phyloP scores from a whole-genome alignment of 2,329 filamentous ascomycete species.

The Talaromyces pinophilus region DNA sequence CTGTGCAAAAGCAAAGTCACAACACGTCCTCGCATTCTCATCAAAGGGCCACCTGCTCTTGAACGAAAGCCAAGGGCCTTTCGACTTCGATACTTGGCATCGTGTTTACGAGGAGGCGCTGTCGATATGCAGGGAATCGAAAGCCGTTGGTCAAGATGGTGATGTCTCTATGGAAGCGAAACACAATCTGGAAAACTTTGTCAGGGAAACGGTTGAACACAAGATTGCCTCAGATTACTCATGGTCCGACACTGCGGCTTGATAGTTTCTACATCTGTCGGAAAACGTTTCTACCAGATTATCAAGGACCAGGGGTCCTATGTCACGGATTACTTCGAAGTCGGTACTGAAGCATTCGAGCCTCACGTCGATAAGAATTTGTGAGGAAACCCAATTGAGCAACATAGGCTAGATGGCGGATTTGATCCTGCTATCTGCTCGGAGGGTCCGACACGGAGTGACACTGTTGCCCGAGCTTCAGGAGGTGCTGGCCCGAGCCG shows the following conservation, averaged over 20 bases:
- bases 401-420: not conserved
- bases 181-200: slow-evolving; percentile 58
- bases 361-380: not conserved
- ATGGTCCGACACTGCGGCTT: slow-evolving; percentile 42
- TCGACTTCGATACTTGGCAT: slow-evolving; percentile 75
- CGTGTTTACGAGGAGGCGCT: slow-evolving; percentile 65
- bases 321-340: slow-evolving; percentile 1
- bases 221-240: slow-evolving; percentile 50
- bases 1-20: slow-evolving; percentile 64
- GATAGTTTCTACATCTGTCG: slow-evolving; percentile 25
- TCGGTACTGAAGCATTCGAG: not conserved
- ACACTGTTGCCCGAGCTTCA: not conserved
- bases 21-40: slow-evolving; percentile 85
- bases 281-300: not conserved
- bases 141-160: slow-evolving; percentile 39
- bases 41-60: slow-evolving; percentile 71
- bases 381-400: not conserved
- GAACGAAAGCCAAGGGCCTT: slow-evolving; percentile 78
- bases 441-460: not conserved
- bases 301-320: not conserved
- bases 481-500: not conserved
- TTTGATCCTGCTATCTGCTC: not conserved
- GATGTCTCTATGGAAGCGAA: slow-evolving; percentile 50
- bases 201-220: slow-evolving; percentile 62
- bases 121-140: slow-evolving; percentile 61